Conservation (phyloP, 148 eudicot species). For the Oxyria digyna region DNA sequence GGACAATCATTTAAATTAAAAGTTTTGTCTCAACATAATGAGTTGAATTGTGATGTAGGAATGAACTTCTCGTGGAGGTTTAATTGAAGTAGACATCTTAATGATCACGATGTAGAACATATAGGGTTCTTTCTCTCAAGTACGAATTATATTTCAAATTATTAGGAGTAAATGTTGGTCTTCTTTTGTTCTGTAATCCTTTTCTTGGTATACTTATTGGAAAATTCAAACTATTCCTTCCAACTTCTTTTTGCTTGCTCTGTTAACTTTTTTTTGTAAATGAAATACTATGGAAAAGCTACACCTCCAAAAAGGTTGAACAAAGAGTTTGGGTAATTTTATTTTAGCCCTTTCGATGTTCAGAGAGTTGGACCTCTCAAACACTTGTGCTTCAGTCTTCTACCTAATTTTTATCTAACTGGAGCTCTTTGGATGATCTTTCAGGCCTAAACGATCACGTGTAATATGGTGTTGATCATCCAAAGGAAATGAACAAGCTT, state of each 20-base stretch:
- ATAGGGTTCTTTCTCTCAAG: neutral
- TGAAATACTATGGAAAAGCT: slow-evolving; percentile 12
- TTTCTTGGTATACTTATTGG: neutral
- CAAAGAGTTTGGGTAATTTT: slow-evolving; percentile 7
- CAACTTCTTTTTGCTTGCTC: neutral
- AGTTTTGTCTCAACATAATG: neutral
- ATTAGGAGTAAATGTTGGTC: neutral
- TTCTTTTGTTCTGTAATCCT: neutral
- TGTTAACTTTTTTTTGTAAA: too few relatives aligned
- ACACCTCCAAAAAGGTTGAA: slow-evolving; percentile 11
- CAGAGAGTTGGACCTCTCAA: neutral
- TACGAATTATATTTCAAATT: neutral
- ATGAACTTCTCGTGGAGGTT: neutral
- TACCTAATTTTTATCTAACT: neutral
- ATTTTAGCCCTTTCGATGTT: neutral
- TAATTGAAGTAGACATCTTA: neutral
- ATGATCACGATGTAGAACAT: too few relatives aligned
- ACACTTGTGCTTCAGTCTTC: neutral
- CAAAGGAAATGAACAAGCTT: slow-evolving; percentile 11
- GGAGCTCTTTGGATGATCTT: neutral
- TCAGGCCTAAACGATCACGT: slow-evolving; percentile 9
- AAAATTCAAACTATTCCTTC: neutral
- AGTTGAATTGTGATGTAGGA: neutral
- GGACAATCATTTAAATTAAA: neutral
- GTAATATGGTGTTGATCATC: slow-evolving; percentile 10